Evolutionary conservation across 768 basidiomycete species (phyloP), one percentile per base, ranked within the genome.

Genomic region (Crucibulum laeve): DNA sequence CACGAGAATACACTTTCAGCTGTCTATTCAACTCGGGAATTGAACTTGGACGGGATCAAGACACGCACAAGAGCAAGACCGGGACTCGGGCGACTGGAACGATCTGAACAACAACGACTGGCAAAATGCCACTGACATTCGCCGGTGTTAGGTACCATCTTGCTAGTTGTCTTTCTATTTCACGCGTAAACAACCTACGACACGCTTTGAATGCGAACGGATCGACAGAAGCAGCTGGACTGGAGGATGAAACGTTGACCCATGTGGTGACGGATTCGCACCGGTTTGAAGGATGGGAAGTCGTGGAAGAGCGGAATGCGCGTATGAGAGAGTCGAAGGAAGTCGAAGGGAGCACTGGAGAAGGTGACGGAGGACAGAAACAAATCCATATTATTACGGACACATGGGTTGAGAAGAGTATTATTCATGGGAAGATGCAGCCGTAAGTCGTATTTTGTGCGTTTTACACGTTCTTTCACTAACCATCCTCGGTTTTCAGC

Each of bases 331-430:
- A 43, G 23, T n/a, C n/a, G n/a, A 39, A 38, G 11, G 18, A 19
- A 11, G 18, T 18, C 18, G 35, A 36, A 11, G 35, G 6, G 35
- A 18, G 10, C n/a, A n/a, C n/a, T 68, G 14, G 19, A 15, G 30
- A 39, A 43, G 23, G n/a, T n/a, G n/a, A 39, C 35, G 11, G 18
- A 19, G 7, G 18, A 6, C 18, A 17, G 18, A 11, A 17, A 10
- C 10, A 18, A 7, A 36, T 30, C 8, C 17, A 21, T 35, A 19
- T 45, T 45, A 48, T 55, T 26, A 51, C 79, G 61, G 79, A 81
- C 24, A 61, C 65, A 25, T 92, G 90, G 88, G 80, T 89, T 0
- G 82, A 87, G 39, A 72, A 83, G 23, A 80, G 79, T 3, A 53
- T 81, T 17, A 57, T 82, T 6, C 62, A 85, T 3, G 79, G 76